Conservation (phyloP, 2,329 filamentous ascomycete species). For the Aquanectria penicillioides region DNA sequence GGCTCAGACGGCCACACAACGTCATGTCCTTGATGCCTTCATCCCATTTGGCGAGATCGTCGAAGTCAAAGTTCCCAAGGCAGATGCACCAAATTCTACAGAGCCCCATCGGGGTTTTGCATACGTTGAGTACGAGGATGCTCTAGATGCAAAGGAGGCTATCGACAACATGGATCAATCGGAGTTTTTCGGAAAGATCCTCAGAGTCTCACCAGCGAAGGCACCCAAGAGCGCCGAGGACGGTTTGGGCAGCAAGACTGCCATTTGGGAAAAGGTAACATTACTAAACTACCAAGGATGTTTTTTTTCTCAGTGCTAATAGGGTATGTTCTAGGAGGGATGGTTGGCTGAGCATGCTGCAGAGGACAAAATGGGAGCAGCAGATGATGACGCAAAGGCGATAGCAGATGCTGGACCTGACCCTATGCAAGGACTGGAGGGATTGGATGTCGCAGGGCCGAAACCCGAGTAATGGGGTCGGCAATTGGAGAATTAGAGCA, state of each 20-base stretch:
- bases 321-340: slow-evolving; percentile 73
- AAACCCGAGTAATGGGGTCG: slow-evolving; percentile 69
- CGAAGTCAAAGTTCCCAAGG: slow-evolving; percentile 89
- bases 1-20: slow-evolving; percentile 77
- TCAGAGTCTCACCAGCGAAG: slow-evolving; percentile 93
- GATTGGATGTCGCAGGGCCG: slow-evolving; percentile 92
- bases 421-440: slow-evolving; percentile 96
- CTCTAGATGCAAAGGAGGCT: slow-evolving; percentile 88
- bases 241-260: slow-evolving; percentile 90
- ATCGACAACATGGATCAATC: slow-evolving; percentile 99
- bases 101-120: slow-evolving; percentile 92
- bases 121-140: slow-evolving; percentile 92
- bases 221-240: slow-evolving; percentile 89
- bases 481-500: slow-evolving; percentile 9
- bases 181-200: slow-evolving; percentile 89
- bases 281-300: slow-evolving; percentile 2
- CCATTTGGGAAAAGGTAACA: slow-evolving; percentile 94
- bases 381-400: slow-evolving; percentile 29
- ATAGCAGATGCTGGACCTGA: slow-evolving; percentile 71
- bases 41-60: slow-evolving; percentile 96
- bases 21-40: slow-evolving; percentile 88
- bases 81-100: slow-evolving; percentile 80
- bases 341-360: slow-evolving; percentile 91
- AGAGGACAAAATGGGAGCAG: slow-evolving; percentile 73
- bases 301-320: slow-evolving; percentile 13